These are phyloP conservation scores for Colletotrichum sp. DNA, from an alignment of 2,329 filamentous ascomycete species.

Conservation along the genomic window DNA sequence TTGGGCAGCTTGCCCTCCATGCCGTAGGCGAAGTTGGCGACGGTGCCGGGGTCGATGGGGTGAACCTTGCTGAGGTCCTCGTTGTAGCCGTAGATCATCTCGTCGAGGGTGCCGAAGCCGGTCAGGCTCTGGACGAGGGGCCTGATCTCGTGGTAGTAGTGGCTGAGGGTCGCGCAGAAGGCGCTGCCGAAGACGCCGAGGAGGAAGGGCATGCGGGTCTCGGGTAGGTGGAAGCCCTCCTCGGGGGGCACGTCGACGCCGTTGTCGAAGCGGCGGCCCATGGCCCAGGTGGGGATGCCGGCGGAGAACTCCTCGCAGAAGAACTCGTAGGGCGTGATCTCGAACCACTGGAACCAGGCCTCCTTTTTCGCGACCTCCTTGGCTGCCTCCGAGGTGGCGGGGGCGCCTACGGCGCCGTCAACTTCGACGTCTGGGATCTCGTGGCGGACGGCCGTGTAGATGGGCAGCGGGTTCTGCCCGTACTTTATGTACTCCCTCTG, in stretches of 20 bases:
- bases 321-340: conserved; percentile 92
- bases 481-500: conserved; percentile 78
- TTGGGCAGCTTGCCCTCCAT: conserved; percentile 78
- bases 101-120: conserved; percentile 79
- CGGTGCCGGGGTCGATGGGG: conserved; percentile 87
- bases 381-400: conserved; percentile 47
- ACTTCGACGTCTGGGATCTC: conserved; percentile 79
- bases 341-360: conserved; percentile 98
- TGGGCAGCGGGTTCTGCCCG: conserved; percentile 85
- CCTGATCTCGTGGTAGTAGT: conserved; percentile 95
- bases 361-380: conserved; percentile 65
- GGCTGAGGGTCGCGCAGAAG: conserved; percentile 92
- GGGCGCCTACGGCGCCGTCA: conserved; percentile 36
- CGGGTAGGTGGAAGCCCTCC: conserved; percentile 75
- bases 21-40: conserved; percentile 88
- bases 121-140: conserved; percentile 78
- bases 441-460: conserved; percentile 94
- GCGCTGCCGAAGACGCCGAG: conserved; percentile 97
- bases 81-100: conserved; percentile 77
- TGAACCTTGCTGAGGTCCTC: conserved; percentile 90
- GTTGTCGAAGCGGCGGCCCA: conserved; percentile 81
- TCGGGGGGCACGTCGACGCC: conserved; percentile 71
- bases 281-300: conserved; percentile 93
- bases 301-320: conserved; percentile 92
- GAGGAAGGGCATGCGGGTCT: conserved; percentile 81